Evolutionary conservation across 148 eudicot species (phyloP).

Genomic region (Diospyros kaki): DNA sequence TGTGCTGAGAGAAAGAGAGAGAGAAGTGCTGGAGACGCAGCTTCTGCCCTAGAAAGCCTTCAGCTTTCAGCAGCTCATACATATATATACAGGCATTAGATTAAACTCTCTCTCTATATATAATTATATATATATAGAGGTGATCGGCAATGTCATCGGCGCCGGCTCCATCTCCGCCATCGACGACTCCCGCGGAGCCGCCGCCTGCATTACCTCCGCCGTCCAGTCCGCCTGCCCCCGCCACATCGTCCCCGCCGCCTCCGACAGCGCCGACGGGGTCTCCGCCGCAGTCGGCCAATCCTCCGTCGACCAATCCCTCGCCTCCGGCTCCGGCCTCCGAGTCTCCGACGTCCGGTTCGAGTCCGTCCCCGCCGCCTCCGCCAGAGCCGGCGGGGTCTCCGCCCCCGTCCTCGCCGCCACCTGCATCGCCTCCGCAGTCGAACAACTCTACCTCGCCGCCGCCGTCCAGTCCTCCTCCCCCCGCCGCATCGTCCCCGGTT

Average conservation of each 20-base stretch:
- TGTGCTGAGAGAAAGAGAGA: no score
- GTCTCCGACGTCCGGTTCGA: no score
- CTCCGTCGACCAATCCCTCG: no score
- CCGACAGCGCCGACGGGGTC: no score
- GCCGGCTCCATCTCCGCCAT: constrained; percentile 17
- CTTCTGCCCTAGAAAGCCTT: no score
- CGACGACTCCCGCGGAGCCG: constrained; percentile 31
- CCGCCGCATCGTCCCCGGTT: constrained; percentile 29
- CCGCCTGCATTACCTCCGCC: constrained; percentile 25
- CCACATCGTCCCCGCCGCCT: no score
- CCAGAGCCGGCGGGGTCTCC: no score
- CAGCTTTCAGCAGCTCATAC: no score
- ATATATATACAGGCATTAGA: no score
- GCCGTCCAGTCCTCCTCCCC: constrained; percentile 26
- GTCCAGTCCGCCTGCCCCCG: constrained; percentile 1
- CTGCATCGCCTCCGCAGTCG: background rate
- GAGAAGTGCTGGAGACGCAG: no score
- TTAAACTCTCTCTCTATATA: background rate
- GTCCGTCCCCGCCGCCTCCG: background rate
- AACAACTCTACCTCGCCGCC: constrained; percentile 1
- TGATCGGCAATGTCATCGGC: constrained; percentile 33
- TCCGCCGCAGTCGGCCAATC: no score
- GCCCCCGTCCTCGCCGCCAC: constrained; percentile 16
- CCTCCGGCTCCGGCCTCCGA: no score
- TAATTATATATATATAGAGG: background rate